Evolutionary conservation across 305 asterid genomes (phyloP).

Genomic region (Fraxinus velutina): DNA sequence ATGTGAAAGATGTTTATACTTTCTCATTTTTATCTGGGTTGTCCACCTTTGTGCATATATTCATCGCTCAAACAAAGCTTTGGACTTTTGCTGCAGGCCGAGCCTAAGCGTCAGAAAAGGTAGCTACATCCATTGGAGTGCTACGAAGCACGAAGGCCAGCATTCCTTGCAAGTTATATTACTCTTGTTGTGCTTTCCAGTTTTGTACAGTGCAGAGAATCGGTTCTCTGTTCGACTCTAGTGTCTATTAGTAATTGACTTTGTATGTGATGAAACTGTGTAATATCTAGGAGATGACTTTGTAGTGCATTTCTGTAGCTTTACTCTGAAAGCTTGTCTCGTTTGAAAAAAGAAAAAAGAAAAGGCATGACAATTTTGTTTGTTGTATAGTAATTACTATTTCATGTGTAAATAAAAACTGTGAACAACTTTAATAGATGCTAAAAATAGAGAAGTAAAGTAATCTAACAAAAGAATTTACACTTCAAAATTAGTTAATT

Average conservation of each 20-base stretch:
- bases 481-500: not conserved
- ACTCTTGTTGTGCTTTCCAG: constrained; percentile 21
- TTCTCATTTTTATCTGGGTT: not conserved
- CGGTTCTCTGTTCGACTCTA: constrained; percentile 17
- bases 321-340: not conserved
- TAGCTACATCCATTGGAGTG: constrained; percentile 17
- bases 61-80: not conserved
- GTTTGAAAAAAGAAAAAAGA: not conserved
- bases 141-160: constrained; percentile 11
- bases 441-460: not conserved
- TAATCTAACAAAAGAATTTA: not conserved
- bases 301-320: constrained; percentile 3
- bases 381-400: not conserved
- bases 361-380: not conserved
- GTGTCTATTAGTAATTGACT: not conserved
- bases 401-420: not conserved
- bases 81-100: constrained; percentile 33
- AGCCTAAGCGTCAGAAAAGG: constrained; percentile 49
- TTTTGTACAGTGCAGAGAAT: constrained; percentile 31
- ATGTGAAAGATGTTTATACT: not conserved
- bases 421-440: not conserved
- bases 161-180: not conserved
- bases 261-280: constrained; percentile 5
- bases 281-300: constrained; percentile 6
- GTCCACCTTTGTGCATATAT: not conserved